Evolutionary conservation across 2,329 filamentous ascomycete genomes (phyloP).

Genomic region (Fusarium pseudocircinatum): DNA sequence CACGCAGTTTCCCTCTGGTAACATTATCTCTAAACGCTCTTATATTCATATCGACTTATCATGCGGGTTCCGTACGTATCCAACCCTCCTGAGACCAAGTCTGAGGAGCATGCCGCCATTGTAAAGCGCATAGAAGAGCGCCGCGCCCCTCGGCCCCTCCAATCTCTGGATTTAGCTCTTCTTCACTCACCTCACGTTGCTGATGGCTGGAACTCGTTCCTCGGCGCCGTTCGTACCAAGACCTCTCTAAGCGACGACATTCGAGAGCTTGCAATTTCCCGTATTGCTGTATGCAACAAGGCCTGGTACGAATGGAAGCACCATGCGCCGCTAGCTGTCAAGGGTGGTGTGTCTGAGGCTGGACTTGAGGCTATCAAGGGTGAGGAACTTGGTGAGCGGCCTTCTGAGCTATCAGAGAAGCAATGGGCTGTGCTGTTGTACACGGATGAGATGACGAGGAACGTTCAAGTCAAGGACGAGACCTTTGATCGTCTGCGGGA

Average conservation of each 20-base stretch:
- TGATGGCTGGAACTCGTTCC: slow-evolving; percentile 78
- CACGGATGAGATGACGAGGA: slow-evolving; percentile 84
- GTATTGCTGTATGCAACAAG: slow-evolving; percentile 81
- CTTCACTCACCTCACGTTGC: slow-evolving; percentile 79
- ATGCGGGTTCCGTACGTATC: slow-evolving; percentile 76
- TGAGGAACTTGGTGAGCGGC: slow-evolving; percentile 44
- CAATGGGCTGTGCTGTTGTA: slow-evolving; percentile 78
- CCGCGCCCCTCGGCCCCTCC: slow-evolving; percentile 74
- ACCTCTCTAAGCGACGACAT: slow-evolving; percentile 63
- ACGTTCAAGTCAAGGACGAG: slow-evolving; percentile 73
- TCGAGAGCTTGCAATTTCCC: slow-evolving; percentile 82
- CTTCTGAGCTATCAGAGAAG: slow-evolving; percentile 59
- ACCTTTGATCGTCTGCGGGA: slow-evolving; percentile 72
- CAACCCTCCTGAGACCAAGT: slow-evolving; percentile 58
- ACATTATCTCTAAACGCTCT: background rate
- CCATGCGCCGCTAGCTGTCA: slow-evolving; percentile 74
- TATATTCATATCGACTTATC: slow-evolving; percentile 18
- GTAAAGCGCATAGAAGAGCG: slow-evolving; percentile 72
- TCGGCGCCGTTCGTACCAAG: slow-evolving; percentile 69
- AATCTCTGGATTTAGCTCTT: slow-evolving; percentile 78
- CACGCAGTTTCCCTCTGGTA: background rate
- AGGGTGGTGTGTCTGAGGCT: slow-evolving; percentile 64
- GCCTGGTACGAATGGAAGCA: slow-evolving; percentile 89
- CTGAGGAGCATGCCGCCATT: slow-evolving; percentile 63
- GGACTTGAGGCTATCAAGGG: slow-evolving; percentile 58